Conservation (phyloP, 1,284 basidiomycete species). For the Trametes polyzona region DNA sequence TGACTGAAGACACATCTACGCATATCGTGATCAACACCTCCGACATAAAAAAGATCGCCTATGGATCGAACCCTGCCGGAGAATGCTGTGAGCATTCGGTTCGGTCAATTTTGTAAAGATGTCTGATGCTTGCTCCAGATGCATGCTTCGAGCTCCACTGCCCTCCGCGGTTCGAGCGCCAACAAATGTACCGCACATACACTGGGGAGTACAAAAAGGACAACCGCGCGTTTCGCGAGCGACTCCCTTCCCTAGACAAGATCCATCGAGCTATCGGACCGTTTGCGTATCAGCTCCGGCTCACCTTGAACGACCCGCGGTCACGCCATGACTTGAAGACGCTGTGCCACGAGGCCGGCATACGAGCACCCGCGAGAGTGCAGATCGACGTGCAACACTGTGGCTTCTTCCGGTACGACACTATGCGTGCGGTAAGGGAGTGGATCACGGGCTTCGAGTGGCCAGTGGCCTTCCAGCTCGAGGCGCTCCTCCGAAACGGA, state of each 20-base stretch:
- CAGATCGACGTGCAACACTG: slow-evolving; percentile 50
- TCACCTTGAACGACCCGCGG: slow-evolving; percentile 50
- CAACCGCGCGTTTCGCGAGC: slow-evolving; percentile 49
- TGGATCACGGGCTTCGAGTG: slow-evolving; percentile 52
- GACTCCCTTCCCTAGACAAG: slow-evolving; percentile 57
- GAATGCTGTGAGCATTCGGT: slow-evolving; percentile 32
- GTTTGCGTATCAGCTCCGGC: slow-evolving; percentile 67
- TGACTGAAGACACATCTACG: slow-evolving; percentile 51
- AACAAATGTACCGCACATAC: slow-evolving; percentile 54
- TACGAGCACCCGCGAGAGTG: slow-evolving; percentile 41
- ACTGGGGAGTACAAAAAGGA: slow-evolving; percentile 44
- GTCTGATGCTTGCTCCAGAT: slow-evolving; percentile 42
- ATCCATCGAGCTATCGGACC: slow-evolving; percentile 57
- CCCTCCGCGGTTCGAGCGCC: slow-evolving; percentile 60
- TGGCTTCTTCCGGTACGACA: slow-evolving; percentile 52
- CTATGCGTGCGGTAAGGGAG: slow-evolving; percentile 46
- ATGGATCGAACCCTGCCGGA: slow-evolving; percentile 47
- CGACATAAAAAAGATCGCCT: slow-evolving; percentile 62
- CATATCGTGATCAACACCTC: slow-evolving; percentile 57
- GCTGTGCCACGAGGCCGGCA: slow-evolving; percentile 55
- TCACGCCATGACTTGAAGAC: slow-evolving; percentile 48
- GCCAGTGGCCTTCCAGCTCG: slow-evolving; percentile 71
- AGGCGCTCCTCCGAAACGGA: slow-evolving; percentile 62
- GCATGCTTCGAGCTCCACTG: slow-evolving; percentile 63
- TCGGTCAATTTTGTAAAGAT: neutral